Evolutionary conservation across 140 eudicot species (phyloP).

Genomic region (Erigeron philadelphicus): DNA sequence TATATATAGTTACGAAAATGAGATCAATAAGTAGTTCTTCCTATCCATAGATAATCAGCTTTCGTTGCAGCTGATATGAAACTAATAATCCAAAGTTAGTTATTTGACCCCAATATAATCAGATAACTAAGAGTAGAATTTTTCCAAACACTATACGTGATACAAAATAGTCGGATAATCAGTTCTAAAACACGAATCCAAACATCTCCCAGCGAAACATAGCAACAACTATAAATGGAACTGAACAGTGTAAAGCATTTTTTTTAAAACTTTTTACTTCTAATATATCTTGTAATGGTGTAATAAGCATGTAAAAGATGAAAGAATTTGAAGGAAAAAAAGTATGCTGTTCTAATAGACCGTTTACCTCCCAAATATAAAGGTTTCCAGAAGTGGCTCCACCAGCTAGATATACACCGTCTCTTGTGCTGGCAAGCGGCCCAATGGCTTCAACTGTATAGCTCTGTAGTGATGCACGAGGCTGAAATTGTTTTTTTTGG

Average conservation of each 20-base stretch:
- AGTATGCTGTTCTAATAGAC: not conserved
- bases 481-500: slow-evolving; percentile 21
- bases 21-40: not conserved
- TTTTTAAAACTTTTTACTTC: too few species aligned
- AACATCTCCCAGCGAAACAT: slow-evolving; percentile 8
- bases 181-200: slow-evolving; percentile 10
- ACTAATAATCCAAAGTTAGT: too few species aligned
- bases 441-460: slow-evolving; percentile 42
- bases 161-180: not conserved
- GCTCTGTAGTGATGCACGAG: slow-evolving; percentile 35
- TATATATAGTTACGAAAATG: not conserved
- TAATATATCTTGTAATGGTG: not conserved
- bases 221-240: not conserved
- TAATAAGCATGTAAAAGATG: not conserved
- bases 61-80: too few species aligned
- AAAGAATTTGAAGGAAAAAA: not conserved
- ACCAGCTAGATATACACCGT: slow-evolving; percentile 50
- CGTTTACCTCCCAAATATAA: slow-evolving; percentile 47
- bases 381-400: slow-evolving; percentile 51
- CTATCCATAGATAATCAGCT: not conserved
- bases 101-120: not conserved
- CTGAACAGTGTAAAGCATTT: not conserved
- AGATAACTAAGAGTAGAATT: not conserved
- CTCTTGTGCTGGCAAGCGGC: slow-evolving; percentile 42
- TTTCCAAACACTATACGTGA: not conserved